Base-by-base conservation (phyloP, 192 early-diverging fungal genomes). In the Rhizoclosmatium globosum region DNA sequence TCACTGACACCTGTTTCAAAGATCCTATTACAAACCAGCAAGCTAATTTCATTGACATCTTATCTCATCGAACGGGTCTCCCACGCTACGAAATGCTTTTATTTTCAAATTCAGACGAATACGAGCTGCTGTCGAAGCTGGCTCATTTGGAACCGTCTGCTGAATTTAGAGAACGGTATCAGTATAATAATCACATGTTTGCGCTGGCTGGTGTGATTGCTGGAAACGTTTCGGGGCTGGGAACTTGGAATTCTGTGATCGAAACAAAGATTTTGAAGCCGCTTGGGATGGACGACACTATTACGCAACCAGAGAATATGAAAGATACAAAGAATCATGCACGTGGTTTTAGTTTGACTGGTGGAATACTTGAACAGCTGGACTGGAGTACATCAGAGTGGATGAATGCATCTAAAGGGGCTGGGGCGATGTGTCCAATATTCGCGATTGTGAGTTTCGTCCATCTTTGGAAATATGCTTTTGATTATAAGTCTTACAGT, bases 21-120 rank as follows among this genome's bases (percentile, higher is more conserved):
- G 77, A 79, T 44, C 48, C 66, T 13, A 41, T 60, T 1, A 45
- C 77, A 1, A 75, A 47, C 39, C 1, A 23, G 4, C 17, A 44
- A 6, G 65, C 72, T 4, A 65, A 59, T 44, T 66, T 80, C 41
- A 65, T 80, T 39, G 79, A 80, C 50, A 45, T 67, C 46, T 13
- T 80, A 21, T 76, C 71, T 44, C 72, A 80, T 23, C 79, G 70
- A 17, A 79, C 68, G 46, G 71, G 71, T 19, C 47, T 73, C 53
- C 71, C 71, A 58, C 47, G 71, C 38, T 41, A 73, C 15, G 71
- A 76, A 11, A 2, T 64, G 23, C 17, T 42, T 41, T 47, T 47
- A 2, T 64, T n/a, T 9, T 7, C 45, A n/a, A 7, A 7, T 6
- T 9, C 9, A 31, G 2, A 17, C 45, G 19, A 23, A 17, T 9